These are phyloP conservation scores for Tephrocybe sp. DNA, from an alignment of 768 basidiomycete genomes.

Conservation along the genomic window DNA sequence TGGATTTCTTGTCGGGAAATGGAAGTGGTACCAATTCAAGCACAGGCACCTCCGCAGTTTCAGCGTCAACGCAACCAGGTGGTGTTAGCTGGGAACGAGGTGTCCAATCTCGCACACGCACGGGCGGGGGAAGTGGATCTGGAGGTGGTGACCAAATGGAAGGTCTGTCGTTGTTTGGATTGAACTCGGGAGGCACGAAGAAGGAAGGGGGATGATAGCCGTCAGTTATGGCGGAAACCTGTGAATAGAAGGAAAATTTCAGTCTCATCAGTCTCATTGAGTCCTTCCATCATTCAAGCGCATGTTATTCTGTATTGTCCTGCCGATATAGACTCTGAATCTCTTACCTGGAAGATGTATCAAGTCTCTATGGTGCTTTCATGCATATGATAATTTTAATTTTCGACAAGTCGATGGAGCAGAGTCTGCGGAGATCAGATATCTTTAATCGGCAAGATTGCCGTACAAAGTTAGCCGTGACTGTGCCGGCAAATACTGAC, in stretches of 20 bases:
- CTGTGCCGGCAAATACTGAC: no score
- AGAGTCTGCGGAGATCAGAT: no score
- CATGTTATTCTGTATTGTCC: no score
- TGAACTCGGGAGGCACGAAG: conserved; percentile 8
- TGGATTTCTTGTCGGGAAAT: conserved; percentile 13
- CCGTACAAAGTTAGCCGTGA: no score
- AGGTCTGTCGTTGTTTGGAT: conserved; percentile 5
- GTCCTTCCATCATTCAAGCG: no score
- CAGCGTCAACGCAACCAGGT: not conserved
- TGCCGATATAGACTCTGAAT: no score
- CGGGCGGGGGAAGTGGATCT: not conserved
- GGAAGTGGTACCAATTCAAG: not conserved
- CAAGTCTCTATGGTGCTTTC: no score
- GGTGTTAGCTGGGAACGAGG: conserved; percentile 12
- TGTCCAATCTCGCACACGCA: not conserved
- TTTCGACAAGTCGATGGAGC: no score
- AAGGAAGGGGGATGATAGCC: conserved; percentile 7
- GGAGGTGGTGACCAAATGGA: conserved; percentile 5
- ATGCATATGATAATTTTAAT: no score
- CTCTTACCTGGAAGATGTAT: no score
- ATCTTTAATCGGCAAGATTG: no score
- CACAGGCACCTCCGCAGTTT: not conserved
- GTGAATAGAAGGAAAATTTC: not conserved
- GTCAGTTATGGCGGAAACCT: not conserved
- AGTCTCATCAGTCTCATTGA: no score